A percentile compares a stretch with the other conserved stretches of the same genome.
Evolutionary conservation across 208 protist genomes (phyloP).

Genomic region (Acanthamoeba rhysodes): DNA sequence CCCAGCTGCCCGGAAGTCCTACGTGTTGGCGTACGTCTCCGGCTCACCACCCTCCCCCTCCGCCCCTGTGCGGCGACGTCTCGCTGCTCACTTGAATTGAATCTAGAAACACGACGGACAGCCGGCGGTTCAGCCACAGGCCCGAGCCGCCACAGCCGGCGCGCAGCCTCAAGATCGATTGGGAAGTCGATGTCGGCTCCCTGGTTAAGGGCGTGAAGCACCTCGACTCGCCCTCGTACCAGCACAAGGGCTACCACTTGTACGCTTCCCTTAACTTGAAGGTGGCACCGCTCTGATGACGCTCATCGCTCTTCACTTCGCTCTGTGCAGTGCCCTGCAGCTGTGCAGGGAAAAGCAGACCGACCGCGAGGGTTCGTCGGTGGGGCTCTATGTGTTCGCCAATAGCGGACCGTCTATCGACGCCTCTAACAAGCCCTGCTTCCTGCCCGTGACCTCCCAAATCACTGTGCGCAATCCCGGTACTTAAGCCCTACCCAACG

Average conservation of each 20-base stretch:
- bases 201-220: background rate
- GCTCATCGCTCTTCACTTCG: background rate
- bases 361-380: background rate
- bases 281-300: too few species aligned
- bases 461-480: background rate
- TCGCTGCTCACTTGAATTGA: too few species aligned
- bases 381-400: background rate
- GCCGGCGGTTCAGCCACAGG: background rate
- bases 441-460: background rate
- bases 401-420: background rate
- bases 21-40: background rate
- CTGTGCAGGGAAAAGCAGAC: background rate
- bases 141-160: background rate
- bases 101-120: background rate
- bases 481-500: too few species aligned
- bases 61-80: too few species aligned
- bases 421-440: background rate
- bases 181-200: background rate
- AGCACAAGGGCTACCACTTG: background rate
- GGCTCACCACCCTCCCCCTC: background rate
- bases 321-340: background rate
- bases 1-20: background rate
- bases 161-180: background rate
- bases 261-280: background rate
- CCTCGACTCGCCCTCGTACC: background rate